Conservation (phyloP, 768 basidiomycete species). For the Xerocomellus intermedius region DNA sequence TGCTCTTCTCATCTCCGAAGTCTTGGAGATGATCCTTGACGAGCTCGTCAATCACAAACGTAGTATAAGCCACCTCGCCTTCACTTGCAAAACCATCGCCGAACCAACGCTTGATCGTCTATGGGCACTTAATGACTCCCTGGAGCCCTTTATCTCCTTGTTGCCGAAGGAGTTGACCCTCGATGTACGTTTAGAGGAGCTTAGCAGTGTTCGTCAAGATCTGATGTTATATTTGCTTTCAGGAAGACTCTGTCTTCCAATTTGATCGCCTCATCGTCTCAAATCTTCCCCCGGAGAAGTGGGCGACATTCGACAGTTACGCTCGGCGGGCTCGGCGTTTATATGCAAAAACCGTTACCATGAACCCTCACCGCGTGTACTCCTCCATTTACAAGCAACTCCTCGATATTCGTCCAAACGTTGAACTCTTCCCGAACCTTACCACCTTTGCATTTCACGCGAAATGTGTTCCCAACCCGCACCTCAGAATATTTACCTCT, state of each 20-base stretch:
- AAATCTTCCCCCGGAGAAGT: constrained; percentile 12
- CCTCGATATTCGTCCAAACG: constrained; percentile 18
- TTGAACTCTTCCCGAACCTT: constrained; percentile 27
- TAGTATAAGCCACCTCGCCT: constrained; percentile 16
- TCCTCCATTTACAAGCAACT: constrained; percentile 29
- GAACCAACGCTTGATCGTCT: constrained; percentile 25
- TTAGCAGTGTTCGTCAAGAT: neutral
- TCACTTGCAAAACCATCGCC: constrained; percentile 20
- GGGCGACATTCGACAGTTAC: constrained; percentile 24
- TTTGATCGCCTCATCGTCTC: constrained; percentile 3
- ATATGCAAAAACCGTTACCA: constrained; percentile 28
- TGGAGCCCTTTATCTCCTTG: constrained; percentile 25
- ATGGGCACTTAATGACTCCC: constrained; percentile 23
- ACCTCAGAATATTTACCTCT: constrained; percentile 22
- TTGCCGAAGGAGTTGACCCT: constrained; percentile 21
- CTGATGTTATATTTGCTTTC: constrained; percentile 6
- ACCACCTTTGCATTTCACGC: constrained; percentile 16
- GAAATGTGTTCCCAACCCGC: constrained; percentile 5
- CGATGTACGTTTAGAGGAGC: constrained; percentile 12
- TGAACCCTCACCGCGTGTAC: constrained; percentile 23
- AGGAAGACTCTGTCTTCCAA: constrained; percentile 22
- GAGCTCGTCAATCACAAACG: constrained; percentile 17
- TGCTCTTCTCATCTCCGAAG: constrained; percentile 20
- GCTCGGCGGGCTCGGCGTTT: constrained; percentile 20
- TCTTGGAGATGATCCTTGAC: constrained; percentile 24